phyloP scores from a whole-genome alignment of 257 asterid species.

The Ocimum tenuiflorum region DNA sequence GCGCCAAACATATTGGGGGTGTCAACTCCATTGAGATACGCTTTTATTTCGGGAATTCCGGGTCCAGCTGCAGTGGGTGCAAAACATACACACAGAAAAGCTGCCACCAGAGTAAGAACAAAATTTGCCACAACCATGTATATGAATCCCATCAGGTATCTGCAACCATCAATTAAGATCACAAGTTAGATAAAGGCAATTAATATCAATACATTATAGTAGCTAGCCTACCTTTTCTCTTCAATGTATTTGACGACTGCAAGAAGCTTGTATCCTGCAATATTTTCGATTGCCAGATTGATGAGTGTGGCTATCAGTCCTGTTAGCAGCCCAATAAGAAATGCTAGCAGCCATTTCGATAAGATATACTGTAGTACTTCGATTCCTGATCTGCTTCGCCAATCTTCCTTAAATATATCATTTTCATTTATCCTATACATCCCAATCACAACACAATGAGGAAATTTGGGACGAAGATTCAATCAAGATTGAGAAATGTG shows the following conservation, averaged over 20 bases:
- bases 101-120: slow-evolving; percentile 53
- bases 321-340: slow-evolving; percentile 77
- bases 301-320: slow-evolving; percentile 73
- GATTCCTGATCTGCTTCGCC: slow-evolving; percentile 76
- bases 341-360: slow-evolving; percentile 74
- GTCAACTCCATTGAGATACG: slow-evolving; percentile 90
- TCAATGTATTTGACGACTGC: slow-evolving; percentile 49
- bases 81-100: slow-evolving; percentile 61
- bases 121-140: slow-evolving; percentile 52
- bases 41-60: slow-evolving; percentile 88
- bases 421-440: slow-evolving; percentile 84
- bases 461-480: too few species aligned
- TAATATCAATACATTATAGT: not conserved
- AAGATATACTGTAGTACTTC: slow-evolving; percentile 66
- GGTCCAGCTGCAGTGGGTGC: slow-evolving; percentile 98
- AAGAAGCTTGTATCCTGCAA: slow-evolving; percentile 76
- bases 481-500: not conserved
- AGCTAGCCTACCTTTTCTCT: slow-evolving; percentile 48
- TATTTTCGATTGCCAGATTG: slow-evolving; percentile 78
- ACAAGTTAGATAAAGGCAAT: slow-evolving; percentile 2
- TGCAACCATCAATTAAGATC: slow-evolving; percentile 31
- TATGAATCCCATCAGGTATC: slow-evolving; percentile 57
- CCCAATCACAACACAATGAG: slow-evolving; percentile 1
- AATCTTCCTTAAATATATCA: slow-evolving; percentile 88
- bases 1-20: slow-evolving; percentile 90